A percentile compares a stretch with the other conserved stretches of the same genome.
Conservation (phyloP, 345 rosid genomes). For the Eutrema japonicum region DNA sequence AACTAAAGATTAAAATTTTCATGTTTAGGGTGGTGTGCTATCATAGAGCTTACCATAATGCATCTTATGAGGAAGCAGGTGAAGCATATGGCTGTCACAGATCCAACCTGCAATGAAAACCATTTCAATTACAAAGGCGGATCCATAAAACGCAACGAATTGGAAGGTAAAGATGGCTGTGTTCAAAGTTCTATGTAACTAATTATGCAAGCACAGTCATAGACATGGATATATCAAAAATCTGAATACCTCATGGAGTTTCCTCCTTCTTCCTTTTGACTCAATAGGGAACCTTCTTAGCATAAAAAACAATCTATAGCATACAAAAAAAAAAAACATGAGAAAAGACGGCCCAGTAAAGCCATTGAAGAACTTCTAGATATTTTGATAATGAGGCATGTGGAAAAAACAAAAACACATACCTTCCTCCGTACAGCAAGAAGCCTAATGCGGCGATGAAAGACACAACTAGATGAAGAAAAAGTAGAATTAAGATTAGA, state of each 20-base stretch:
- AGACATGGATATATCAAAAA: too few species aligned
- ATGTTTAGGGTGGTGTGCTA: not conserved
- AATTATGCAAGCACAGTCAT: constrained; percentile 12
- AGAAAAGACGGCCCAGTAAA: constrained; percentile 10
- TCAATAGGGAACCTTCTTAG: constrained; percentile 95
- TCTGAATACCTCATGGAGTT: constrained; percentile 81
- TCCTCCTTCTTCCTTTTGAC: constrained; percentile 98
- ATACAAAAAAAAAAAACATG: constrained; percentile 16
- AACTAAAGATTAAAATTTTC: not conserved
- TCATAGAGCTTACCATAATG: constrained; percentile 70
- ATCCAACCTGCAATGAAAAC: constrained; percentile 77
- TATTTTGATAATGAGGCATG: constrained; percentile 21
- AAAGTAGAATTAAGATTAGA: constrained; percentile 1
- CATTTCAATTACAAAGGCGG: constrained; percentile 11
- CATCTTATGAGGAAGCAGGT: constrained; percentile 94
- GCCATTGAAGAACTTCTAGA: constrained; percentile 16
- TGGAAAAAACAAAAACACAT: constrained; percentile 31
- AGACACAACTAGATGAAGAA: constrained; percentile 69
- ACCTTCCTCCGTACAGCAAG: constrained; percentile 99
- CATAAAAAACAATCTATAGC: constrained; percentile 85
- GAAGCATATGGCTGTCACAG: constrained; percentile 95
- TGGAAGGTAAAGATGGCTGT: not conserved
- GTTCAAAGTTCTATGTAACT: constrained; percentile 2
- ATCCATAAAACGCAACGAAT: not conserved
- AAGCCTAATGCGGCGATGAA: constrained; percentile 90